phyloP scores from a whole-genome alignment of 306 rosid species.

The Prunus persica region Prunus_persica_NCBIv2 NC_034015.1:19651501-19652000 shows the following conservation, averaged over 20 bases:
- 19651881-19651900: slow-evolving; percentile 85
- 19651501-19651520: neutral
- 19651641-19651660: neutral
- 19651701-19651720: neutral
- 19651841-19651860: slow-evolving; percentile 92
- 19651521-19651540: no score
- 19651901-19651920: slow-evolving; percentile 95
- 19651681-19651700: neutral
- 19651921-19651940: slow-evolving; percentile 99
- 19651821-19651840: slow-evolving; percentile 99
- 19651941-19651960: slow-evolving; percentile 92
- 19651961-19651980: slow-evolving; percentile 28
- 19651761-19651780: slow-evolving; percentile 96
- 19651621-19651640: neutral
- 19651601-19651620: neutral
- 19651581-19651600: neutral
- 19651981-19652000: neutral
- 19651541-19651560: neutral
- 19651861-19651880: slow-evolving; percentile 97
- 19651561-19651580: neutral
- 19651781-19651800: slow-evolving; percentile 69
- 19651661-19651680: neutral
- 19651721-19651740: slow-evolving; percentile 95
- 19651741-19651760: slow-evolving; percentile 71
- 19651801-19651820: slow-evolving; percentile 93